Evolutionary conservation across 768 basidiomycete species (phyloP).

Genomic region (Naganishia vaughanmartiniae): DNA sequence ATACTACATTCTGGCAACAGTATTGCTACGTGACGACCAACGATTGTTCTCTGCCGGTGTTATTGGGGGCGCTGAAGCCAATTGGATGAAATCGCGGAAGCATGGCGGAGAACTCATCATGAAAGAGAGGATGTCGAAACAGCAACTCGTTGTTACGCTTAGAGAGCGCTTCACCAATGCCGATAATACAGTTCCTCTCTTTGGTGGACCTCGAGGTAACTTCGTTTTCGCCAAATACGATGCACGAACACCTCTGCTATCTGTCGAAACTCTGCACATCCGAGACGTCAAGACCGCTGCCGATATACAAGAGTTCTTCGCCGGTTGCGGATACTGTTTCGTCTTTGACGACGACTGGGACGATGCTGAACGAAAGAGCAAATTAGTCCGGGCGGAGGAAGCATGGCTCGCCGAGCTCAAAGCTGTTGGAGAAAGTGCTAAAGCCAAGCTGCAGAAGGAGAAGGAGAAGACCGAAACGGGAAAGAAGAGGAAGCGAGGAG

Average conservation of each 20-base stretch:
- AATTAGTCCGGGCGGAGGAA: neutral
- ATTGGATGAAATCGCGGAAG: neutral
- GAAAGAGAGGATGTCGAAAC: neutral
- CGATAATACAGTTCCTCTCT: neutral
- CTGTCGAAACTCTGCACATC: neutral
- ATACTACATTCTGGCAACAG: neutral
- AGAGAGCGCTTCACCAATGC: neutral
- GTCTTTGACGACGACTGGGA: neutral
- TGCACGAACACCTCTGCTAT: neutral
- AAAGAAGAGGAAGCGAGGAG: neutral
- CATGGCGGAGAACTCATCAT: neutral
- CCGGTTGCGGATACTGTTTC: neutral
- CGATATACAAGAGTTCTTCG: neutral
- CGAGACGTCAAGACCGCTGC: neutral
- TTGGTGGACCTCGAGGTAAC: neutral
- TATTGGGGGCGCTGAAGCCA: neutral
- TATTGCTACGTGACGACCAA: neutral
- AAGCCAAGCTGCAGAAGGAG: neutral
- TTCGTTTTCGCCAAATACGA: conserved; percentile 1
- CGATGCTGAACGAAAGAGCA: neutral
- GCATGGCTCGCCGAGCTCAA: neutral
- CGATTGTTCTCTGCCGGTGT: neutral
- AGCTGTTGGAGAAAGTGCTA: neutral
- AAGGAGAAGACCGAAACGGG: neutral
- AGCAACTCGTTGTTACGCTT: neutral